Conservation (phyloP, 2,329 filamentous ascomycete genomes). For the Huntiella abstrusa region DNA sequence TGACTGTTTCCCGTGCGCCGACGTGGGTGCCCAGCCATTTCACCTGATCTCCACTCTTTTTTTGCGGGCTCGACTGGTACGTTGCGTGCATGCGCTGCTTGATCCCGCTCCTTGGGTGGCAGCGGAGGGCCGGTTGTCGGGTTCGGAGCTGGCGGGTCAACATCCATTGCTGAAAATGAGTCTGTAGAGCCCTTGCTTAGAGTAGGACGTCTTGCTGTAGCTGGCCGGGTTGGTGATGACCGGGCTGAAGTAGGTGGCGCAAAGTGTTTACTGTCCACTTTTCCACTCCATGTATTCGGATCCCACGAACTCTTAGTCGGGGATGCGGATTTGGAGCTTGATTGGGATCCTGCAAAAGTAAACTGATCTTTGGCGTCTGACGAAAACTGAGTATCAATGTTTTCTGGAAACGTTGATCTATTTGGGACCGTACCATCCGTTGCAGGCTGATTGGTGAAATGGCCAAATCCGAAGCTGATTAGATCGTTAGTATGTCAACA, state of each 20-base stretch:
- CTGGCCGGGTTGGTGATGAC: constrained; percentile 7
- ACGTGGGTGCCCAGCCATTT: constrained; percentile 15
- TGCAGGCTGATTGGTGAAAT: constrained; percentile 6
- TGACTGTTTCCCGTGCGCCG: neutral
- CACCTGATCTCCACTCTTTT: constrained; percentile 38
- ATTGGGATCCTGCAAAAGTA: constrained; percentile 5
- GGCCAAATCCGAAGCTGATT: constrained; percentile 6
- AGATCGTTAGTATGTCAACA: too few relatives aligned
- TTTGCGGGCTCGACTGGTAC: constrained; percentile 40
- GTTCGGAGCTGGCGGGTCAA: constrained; percentile 30
- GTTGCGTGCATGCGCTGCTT: constrained; percentile 23
- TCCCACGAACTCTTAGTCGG: constrained; percentile 21
- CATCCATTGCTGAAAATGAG: constrained; percentile 45
- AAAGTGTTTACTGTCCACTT: constrained; percentile 34
- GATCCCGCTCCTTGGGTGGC: constrained; percentile 9
- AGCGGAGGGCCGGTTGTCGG: constrained; percentile 11
- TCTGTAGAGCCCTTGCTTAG: constrained; percentile 15
- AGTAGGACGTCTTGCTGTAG: neutral
- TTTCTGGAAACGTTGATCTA: constrained; percentile 22
- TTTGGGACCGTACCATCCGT: constrained; percentile 14
- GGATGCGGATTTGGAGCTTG: constrained; percentile 5
- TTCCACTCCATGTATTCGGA: constrained; percentile 32
- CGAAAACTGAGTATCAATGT: constrained; percentile 40
- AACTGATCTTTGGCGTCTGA: constrained; percentile 6
- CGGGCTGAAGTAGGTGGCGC: constrained; percentile 23